Percentiles rank a stretch among this genome's conserved stretches.
These are phyloP conservation scores for Ceratocystis cubensis DNA, from an alignment of 2,329 filamentous ascomycete genomes.

Conservation along the genomic window DNA sequence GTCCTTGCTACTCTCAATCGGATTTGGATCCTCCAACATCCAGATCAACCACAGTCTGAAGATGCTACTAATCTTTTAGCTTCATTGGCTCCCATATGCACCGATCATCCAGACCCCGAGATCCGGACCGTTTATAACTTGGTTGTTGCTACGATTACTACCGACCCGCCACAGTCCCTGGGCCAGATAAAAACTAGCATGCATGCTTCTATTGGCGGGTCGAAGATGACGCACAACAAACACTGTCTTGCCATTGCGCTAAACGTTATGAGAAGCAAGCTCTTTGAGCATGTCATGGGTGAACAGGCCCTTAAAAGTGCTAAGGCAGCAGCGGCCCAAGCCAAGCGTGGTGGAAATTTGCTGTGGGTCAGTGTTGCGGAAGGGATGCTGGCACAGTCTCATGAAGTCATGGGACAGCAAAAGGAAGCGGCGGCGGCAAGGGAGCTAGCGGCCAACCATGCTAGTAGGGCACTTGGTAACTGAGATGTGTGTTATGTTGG, in stretches of 20 bases:
- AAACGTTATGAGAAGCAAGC: constrained; percentile 69
- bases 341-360: constrained; percentile 55
- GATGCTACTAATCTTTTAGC: constrained; percentile 50
- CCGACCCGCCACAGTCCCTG: constrained; percentile 51
- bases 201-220: constrained; percentile 56
- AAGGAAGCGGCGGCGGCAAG: constrained; percentile 33
- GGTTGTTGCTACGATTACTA: constrained; percentile 54
- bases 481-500: neutral
- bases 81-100: constrained; percentile 54
- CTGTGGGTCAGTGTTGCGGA: constrained; percentile 72
- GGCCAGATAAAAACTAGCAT: constrained; percentile 69
- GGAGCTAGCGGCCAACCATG: constrained; percentile 30
- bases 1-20: constrained; percentile 56
- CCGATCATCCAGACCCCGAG: constrained; percentile 57
- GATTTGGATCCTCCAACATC: constrained; percentile 59
- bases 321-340: constrained; percentile 54
- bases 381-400: constrained; percentile 62
- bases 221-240: constrained; percentile 57
- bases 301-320: constrained; percentile 69
- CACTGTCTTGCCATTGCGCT: constrained; percentile 74
- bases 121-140: constrained; percentile 68
- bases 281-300: constrained; percentile 72
- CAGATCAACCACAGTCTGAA: constrained; percentile 42
- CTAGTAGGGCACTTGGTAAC: constrained; percentile 17
- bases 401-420: constrained; percentile 56